These are phyloP conservation scores for Ceratocystis smalleyi DNA, from an alignment of 2,329 filamentous ascomycete genomes.

Conservation along the genomic window DNA sequence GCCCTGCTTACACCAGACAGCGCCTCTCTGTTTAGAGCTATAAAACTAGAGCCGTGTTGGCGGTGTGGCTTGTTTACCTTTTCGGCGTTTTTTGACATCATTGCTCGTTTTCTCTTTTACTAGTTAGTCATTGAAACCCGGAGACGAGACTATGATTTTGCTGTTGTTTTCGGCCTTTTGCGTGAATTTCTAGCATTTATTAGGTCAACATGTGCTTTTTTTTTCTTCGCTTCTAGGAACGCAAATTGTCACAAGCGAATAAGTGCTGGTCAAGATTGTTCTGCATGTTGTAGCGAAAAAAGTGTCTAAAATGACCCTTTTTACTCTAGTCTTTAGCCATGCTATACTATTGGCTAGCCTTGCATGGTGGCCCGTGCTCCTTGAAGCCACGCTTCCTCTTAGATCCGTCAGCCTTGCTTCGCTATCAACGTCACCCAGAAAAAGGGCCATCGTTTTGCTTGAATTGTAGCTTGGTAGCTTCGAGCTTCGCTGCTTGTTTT, in stretches of 20 bases:
- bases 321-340: not conserved
- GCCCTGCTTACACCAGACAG: not conserved
- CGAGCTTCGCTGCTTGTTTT: not conserved
- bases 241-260: not conserved
- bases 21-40: not conserved
- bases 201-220: not conserved
- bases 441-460: not conserved
- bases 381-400: conserved; percentile 10
- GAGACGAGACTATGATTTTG: not conserved
- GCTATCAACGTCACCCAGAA: not conserved
- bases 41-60: not conserved
- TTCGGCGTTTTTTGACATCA: not conserved
- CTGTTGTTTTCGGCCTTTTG: not conserved
- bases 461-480: not conserved
- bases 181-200: not conserved
- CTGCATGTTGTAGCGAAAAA: not conserved
- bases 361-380: not conserved
- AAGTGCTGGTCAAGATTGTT: not conserved
- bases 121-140: not conserved
- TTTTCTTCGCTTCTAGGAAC: not conserved
- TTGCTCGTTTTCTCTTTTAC: not conserved
- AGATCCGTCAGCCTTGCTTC: conserved; percentile 3
- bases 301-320: not conserved
- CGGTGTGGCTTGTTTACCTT: not conserved
- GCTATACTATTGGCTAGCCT: conserved; percentile 8